phyloP scores from a whole-genome alignment of 164 flowering plant genomes.

The Pachysandra terminalis region DNA sequence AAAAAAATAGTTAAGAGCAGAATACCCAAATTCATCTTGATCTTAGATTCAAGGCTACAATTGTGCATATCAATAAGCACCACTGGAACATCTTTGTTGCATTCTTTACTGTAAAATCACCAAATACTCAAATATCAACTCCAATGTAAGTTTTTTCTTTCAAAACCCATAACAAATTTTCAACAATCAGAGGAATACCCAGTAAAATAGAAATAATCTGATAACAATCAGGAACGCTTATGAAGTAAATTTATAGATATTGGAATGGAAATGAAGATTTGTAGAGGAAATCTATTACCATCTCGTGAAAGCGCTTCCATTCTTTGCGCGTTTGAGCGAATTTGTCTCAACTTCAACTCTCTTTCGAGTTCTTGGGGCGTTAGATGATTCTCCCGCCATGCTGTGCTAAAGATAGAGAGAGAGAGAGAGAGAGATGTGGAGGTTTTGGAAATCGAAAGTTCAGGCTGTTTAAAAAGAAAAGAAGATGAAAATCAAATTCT shows the following conservation, averaged over 20 bases:
- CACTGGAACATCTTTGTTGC: conserved; percentile 76
- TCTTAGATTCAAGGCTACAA: conserved; percentile 85
- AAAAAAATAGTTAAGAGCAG: background rate
- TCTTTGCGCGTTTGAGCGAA: conserved; percentile 61
- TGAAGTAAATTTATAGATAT: background rate
- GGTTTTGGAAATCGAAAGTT: background rate
- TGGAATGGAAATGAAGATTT: background rate
- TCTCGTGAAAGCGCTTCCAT: conserved; percentile 80
- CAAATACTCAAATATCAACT: background rate
- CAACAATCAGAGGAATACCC: background rate
- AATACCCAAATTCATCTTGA: conserved; percentile 77
- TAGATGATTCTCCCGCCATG: conserved; percentile 27
- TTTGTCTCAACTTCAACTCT: conserved; percentile 54
- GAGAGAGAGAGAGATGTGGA: conserved; percentile 7
- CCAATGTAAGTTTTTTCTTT: too few species aligned
- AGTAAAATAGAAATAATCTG: background rate
- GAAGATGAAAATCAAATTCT: background rate
- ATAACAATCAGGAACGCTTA: background rate
- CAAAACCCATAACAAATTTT: background rate
- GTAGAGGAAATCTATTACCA: conserved; percentile 35
- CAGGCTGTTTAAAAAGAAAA: conserved; percentile 2
- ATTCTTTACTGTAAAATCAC: conserved; percentile 56
- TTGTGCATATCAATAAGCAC: conserved; percentile 78
- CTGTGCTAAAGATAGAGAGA: conserved; percentile 1
- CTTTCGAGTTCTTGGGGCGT: conserved; percentile 57